Evolutionary conservation across 768 basidiomycete species (phyloP).

Genomic region (Suillus spraguei): DNA sequence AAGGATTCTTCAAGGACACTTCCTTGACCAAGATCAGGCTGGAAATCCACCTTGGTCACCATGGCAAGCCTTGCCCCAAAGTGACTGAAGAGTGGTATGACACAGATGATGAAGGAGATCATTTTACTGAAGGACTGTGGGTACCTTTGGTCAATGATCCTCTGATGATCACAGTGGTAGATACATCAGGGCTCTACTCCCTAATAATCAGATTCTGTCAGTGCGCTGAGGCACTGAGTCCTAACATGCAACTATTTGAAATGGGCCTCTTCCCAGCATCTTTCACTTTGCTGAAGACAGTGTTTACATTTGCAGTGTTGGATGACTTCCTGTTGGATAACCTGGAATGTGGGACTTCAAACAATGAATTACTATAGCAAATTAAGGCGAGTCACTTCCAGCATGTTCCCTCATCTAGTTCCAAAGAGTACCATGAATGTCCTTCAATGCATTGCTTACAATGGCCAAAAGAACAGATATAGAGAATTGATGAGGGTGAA

Average conservation of each 20-base stretch:
- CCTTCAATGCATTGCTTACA: background rate
- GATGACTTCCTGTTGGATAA: conserved; percentile 12
- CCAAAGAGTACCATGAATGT: background rate
- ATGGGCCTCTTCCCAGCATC: conserved; percentile 5
- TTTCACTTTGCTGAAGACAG: conserved; percentile 1
- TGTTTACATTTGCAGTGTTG: background rate
- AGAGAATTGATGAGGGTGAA: background rate
- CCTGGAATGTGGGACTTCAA: conserved; percentile 16
- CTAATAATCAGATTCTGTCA: background rate
- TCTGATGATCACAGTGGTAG: background rate
- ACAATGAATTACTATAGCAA: conserved; percentile 17
- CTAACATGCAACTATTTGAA: background rate
- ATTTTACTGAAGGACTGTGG: background rate
- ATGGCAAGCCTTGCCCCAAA: conserved; percentile 18
- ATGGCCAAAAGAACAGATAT: background rate
- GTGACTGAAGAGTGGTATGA: background rate
- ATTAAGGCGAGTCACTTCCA: conserved; percentile 6
- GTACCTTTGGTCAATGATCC: background rate
- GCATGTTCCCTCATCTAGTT: background rate
- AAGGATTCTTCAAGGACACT: background rate
- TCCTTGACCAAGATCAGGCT: background rate
- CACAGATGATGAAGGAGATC: background rate
- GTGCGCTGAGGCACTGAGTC: background rate
- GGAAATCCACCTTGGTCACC: conserved; percentile 5
- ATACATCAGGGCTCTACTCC: background rate